Evolutionary conservation across 441 rosid genomes (phyloP).

Genomic region (Lepidium campestre): DNA sequence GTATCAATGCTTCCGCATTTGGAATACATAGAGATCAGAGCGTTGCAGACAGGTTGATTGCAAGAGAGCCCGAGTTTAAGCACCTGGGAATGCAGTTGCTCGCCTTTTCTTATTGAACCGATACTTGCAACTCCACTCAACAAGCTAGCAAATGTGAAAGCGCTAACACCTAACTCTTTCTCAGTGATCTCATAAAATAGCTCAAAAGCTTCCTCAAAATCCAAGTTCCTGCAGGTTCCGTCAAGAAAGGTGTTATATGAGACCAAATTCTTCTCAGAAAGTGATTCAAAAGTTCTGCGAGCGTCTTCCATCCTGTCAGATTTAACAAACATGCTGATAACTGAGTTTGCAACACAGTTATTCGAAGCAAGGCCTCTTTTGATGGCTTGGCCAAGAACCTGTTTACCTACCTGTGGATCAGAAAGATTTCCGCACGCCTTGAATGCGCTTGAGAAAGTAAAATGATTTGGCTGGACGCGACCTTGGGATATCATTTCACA

Average conservation of each 20-base stretch:
- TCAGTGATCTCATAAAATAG: slow-evolving; percentile 37
- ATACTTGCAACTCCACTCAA: slow-evolving; percentile 56
- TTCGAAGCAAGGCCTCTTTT: slow-evolving; percentile 47
- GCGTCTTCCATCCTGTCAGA: slow-evolving; percentile 57
- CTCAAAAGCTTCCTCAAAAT: slow-evolving; percentile 37
- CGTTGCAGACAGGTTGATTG: slow-evolving; percentile 40
- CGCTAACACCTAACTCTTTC: slow-evolving; percentile 34
- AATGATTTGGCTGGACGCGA: slow-evolving; percentile 45
- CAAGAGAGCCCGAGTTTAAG: slow-evolving; percentile 44
- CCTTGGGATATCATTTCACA: slow-evolving; percentile 44
- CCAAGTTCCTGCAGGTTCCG: slow-evolving; percentile 41
- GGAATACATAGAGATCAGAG: slow-evolving; percentile 64
- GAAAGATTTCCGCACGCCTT: slow-evolving; percentile 56
- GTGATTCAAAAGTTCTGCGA: slow-evolving; percentile 51
- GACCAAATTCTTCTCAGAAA: slow-evolving; percentile 52
- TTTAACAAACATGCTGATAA: slow-evolving; percentile 53
- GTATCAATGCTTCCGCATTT: slow-evolving; percentile 50
- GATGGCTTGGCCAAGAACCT: slow-evolving; percentile 40
- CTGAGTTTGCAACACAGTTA: slow-evolving; percentile 54
- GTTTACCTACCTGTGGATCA: slow-evolving; percentile 38
- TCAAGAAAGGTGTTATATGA: slow-evolving; percentile 49
- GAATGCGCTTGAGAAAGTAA: slow-evolving; percentile 47
- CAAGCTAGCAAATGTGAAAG: slow-evolving; percentile 57
- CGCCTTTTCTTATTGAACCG: slow-evolving; percentile 56
- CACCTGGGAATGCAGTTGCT: slow-evolving; percentile 53